These are phyloP conservation scores for Bisporella sp. DNA, from an alignment of 2,329 filamentous ascomycete genomes.

Conservation along the genomic window DNA sequence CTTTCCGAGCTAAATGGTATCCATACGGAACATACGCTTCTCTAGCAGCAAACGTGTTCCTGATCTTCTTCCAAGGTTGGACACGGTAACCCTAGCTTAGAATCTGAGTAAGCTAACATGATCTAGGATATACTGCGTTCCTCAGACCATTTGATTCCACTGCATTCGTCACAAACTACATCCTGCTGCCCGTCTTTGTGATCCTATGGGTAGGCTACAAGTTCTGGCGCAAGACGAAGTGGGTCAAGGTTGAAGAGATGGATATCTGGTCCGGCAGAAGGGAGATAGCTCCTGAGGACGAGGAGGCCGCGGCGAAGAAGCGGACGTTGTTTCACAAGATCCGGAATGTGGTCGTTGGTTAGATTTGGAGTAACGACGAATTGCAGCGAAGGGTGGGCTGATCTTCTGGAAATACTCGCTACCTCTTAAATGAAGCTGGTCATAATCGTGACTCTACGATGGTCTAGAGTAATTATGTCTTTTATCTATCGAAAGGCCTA, in stretches of 20 bases:
- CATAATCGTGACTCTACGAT: too few relatives aligned
- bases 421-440: too few relatives aligned
- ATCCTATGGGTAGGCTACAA: constrained; percentile 52
- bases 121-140: neutral
- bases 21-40: constrained; percentile 55
- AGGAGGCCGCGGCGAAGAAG: too few relatives aligned
- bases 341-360: too few relatives aligned
- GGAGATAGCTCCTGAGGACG: constrained; percentile 6
- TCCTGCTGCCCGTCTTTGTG: constrained; percentile 51
- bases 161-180: constrained; percentile 57
- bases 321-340: too few relatives aligned
- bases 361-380: too few relatives aligned
- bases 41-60: constrained; percentile 48
- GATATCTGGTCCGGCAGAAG: constrained; percentile 50
- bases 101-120: too few relatives aligned
- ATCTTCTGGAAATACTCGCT: too few relatives aligned
- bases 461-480: too few relatives aligned
- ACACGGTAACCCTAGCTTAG: constrained; percentile 21
- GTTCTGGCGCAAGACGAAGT: constrained; percentile 43
- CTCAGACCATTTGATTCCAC: constrained; percentile 44
- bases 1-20: constrained; percentile 47
- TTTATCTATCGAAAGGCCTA: too few relatives aligned
- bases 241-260: constrained; percentile 44
- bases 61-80: constrained; percentile 57
- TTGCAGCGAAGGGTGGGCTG: too few relatives aligned